Conservation (phyloP, 2,329 filamentous ascomycete genomes). For the Coccinonectria pachysandricola region DNA sequence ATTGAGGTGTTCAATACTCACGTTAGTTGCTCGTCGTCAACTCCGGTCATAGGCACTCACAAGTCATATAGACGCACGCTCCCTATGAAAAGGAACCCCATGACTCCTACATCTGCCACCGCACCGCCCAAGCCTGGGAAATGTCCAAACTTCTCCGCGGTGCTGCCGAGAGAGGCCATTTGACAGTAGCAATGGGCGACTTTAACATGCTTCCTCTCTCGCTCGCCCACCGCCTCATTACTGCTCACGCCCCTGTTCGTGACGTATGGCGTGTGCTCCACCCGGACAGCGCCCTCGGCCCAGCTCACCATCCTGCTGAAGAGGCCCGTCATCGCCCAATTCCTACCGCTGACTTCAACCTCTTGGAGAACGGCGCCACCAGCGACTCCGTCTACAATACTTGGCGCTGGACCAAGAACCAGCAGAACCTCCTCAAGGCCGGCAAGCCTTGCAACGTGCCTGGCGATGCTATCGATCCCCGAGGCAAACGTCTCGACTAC, state of each 20-base stretch:
- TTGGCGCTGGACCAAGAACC: conserved; percentile 74
- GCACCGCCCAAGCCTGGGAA: conserved; percentile 89
- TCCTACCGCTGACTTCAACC: conserved; percentile 68
- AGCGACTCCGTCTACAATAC: conserved; percentile 83
- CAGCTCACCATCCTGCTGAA: conserved; percentile 58
- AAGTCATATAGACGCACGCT: conserved; percentile 52
- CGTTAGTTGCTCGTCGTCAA: conserved; percentile 30
- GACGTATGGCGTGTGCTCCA: conserved; percentile 81
- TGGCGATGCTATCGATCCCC: conserved; percentile 56
- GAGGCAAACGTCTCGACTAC: conserved; percentile 86
- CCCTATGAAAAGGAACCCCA: conserved; percentile 72
- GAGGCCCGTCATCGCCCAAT: conserved; percentile 53
- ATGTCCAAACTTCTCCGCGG: conserved; percentile 80
- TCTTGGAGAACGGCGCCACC: conserved; percentile 72
- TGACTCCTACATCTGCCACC: conserved; percentile 83
- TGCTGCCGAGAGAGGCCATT: conserved; percentile 67
- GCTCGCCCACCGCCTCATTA: conserved; percentile 74
- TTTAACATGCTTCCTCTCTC: conserved; percentile 94
- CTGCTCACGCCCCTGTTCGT: conserved; percentile 62
- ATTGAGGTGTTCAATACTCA: conserved; percentile 91
- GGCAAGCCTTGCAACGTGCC: conserved; percentile 48
- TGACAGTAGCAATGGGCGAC: conserved; percentile 81
- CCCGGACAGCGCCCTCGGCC: conserved; percentile 72
- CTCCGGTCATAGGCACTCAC: conserved; percentile 1
- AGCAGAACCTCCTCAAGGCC: conserved; percentile 56